Percentiles rank a stretch among this genome's conserved stretches.
Evolutionary conservation across 148 eudicot species (phyloP).

Genomic region (Nepenthes gracilis): DNA sequence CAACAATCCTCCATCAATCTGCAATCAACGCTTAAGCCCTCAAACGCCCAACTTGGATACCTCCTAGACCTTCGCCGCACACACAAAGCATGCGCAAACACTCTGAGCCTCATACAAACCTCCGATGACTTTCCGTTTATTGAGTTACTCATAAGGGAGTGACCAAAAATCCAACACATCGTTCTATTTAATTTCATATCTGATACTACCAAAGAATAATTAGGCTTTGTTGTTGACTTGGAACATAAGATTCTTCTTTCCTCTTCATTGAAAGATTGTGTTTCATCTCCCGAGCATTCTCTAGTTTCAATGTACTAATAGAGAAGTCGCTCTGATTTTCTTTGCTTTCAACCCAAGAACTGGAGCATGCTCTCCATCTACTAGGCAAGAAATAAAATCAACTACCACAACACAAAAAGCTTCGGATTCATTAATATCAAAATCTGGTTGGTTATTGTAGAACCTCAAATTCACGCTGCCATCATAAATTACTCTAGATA

Average conservation of each 20-base stretch:
- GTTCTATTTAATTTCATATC: slow-evolving; percentile 26
- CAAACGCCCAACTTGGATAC: too few relatives aligned
- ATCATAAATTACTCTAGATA: slow-evolving; percentile 72
- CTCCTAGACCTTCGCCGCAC: too few relatives aligned
- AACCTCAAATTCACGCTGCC: slow-evolving; percentile 95
- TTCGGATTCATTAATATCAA: slow-evolving; percentile 89
- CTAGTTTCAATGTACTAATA: slow-evolving; percentile 22
- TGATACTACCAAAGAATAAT: slow-evolving; percentile 27
- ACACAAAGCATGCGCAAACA: too few relatives aligned
- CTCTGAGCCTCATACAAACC: too few relatives aligned
- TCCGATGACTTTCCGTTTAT: too few relatives aligned
- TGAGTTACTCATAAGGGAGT: too few relatives aligned
- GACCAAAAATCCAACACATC: slow-evolving; percentile 13
- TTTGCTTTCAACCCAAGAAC: slow-evolving; percentile 9
- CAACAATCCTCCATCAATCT: too few relatives aligned
- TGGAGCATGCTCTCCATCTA: slow-evolving; percentile 18
- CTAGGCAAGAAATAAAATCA: slow-evolving; percentile 61
- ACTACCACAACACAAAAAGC: slow-evolving; percentile 78
- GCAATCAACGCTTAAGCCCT: too few relatives aligned
- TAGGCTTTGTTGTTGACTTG: slow-evolving; percentile 3
- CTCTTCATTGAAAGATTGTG: neutral
- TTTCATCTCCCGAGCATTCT: slow-evolving; percentile 27
- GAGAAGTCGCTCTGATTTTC: slow-evolving; percentile 16
- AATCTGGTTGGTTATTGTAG: slow-evolving; percentile 97
- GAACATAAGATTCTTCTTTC: too few relatives aligned